Evolutionary conservation across 371 early-diverging fungal genomes (phyloP).

Genomic region (Mortierella sp.): DNA sequence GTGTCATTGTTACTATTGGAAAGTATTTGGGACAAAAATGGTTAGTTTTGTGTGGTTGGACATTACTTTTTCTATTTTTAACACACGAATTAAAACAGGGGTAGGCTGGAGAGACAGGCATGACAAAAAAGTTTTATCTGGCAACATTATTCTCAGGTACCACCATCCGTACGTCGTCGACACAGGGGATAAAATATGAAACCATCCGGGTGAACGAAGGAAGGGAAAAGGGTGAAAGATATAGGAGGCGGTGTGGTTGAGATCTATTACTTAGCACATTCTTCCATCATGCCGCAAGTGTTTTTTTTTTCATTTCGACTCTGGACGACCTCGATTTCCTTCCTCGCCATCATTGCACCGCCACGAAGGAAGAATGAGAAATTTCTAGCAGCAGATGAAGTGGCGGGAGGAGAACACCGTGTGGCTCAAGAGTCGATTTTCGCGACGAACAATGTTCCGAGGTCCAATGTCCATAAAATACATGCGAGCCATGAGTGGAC

Average conservation of each 20-base stretch:
- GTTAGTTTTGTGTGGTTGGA: slow-evolving; percentile 11
- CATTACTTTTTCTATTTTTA: background rate
- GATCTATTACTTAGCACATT: too few species aligned
- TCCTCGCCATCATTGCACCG: too few species aligned
- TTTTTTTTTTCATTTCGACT: too few species aligned
- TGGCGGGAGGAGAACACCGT: background rate
- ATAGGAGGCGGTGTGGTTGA: too few species aligned
- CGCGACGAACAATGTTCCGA: slow-evolving; percentile 4
- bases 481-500: background rate
- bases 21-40: background rate
- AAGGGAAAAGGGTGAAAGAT: too few species aligned
- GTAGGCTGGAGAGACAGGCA: background rate
- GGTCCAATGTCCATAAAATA: background rate
- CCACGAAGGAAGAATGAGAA: too few species aligned
- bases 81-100: background rate
- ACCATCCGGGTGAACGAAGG: too few species aligned
- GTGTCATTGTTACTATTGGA: background rate
- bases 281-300: too few species aligned
- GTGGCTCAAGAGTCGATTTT: background rate
- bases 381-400: background rate
- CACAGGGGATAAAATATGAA: too few species aligned
- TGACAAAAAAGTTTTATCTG: background rate
- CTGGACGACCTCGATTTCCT: too few species aligned
- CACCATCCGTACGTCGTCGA: too few species aligned
- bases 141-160: too few species aligned